These are phyloP conservation scores for Halophytophthora polymorphica DNA, from an alignment of 352 stramenopile species.

Conservation along the genomic window DNA sequence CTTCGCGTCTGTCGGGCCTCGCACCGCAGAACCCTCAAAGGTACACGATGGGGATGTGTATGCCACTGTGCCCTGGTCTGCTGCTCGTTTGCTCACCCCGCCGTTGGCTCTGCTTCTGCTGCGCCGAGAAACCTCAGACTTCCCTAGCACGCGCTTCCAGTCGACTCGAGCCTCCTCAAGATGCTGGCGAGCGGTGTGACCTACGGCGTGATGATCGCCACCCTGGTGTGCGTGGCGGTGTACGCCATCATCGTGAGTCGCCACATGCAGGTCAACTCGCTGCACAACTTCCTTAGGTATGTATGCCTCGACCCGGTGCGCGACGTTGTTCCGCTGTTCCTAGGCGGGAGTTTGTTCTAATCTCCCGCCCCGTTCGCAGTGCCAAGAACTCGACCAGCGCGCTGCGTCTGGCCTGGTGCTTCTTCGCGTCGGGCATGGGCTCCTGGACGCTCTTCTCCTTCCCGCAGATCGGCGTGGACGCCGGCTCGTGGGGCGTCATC, in stretches of 20 bases:
- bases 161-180: too few relatives aligned
- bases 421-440: slow-evolving; percentile 75
- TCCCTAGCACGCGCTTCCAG: too few relatives aligned
- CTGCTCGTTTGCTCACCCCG: not conserved
- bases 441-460: slow-evolving; percentile 77
- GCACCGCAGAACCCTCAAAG: not conserved
- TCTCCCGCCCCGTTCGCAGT: slow-evolving; percentile 12
- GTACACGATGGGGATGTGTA: not conserved
- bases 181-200: slow-evolving; percentile 50
- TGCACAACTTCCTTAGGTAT: slow-evolving; percentile 67
- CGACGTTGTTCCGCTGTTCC: not conserved
- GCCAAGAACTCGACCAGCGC: slow-evolving; percentile 65
- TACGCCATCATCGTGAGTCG: slow-evolving; percentile 71
- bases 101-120: not conserved
- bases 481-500: slow-evolving; percentile 71
- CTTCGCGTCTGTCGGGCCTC: not conserved
- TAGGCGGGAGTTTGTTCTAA: not conserved
- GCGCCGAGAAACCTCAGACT: not conserved
- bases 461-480: slow-evolving; percentile 69
- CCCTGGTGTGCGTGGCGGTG: slow-evolving; percentile 48
- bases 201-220: slow-evolving; percentile 62
- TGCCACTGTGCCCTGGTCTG: not conserved
- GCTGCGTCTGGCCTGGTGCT: slow-evolving; percentile 66
- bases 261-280: slow-evolving; percentile 44
- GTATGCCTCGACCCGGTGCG: not conserved